These are phyloP conservation scores for Zygoascus flipseniorum DNA, from an alignment of 805 yeast species.

Conservation along the genomic window DNA sequence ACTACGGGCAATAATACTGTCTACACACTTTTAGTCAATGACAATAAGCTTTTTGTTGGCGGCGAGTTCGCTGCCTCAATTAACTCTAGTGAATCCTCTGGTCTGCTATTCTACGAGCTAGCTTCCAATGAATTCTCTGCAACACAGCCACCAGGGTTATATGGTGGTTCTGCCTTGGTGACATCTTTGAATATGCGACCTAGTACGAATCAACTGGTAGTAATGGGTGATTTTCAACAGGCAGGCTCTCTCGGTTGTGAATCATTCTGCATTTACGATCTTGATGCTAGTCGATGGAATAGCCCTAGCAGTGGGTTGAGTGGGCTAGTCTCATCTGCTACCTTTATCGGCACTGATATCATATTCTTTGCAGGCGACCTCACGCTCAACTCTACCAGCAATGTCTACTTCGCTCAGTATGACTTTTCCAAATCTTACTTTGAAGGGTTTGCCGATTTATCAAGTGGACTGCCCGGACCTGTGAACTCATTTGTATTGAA, in stretches of 20 bases:
- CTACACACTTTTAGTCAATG: slow-evolving; percentile 19
- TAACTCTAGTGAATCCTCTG: slow-evolving; percentile 26
- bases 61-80: slow-evolving; percentile 26
- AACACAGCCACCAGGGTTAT: slow-evolving; percentile 41
- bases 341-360: slow-evolving; percentile 35
- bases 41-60: slow-evolving; percentile 23
- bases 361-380: slow-evolving; percentile 50
- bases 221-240: slow-evolving; percentile 63
- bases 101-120: slow-evolving; percentile 48
- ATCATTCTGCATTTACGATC: slow-evolving; percentile 58
- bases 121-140: slow-evolving; percentile 32
- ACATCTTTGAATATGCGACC: slow-evolving; percentile 34
- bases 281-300: slow-evolving; percentile 46
- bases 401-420: slow-evolving; percentile 42
- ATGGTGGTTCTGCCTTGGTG: slow-evolving; percentile 35
- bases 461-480: slow-evolving; percentile 20
- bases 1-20: slow-evolving; percentile 16
- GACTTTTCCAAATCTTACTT: slow-evolving; percentile 37
- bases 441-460: slow-evolving; percentile 14
- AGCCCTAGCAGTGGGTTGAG: slow-evolving; percentile 31
- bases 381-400: slow-evolving; percentile 28
- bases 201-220: slow-evolving; percentile 40
- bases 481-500: slow-evolving; percentile 26
- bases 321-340: slow-evolving; percentile 50
- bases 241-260: slow-evolving; percentile 53